A percentile compares a stretch with the other conserved stretches of the same genome.
Evolutionary conservation across 2,329 filamentous ascomycete genomes (phyloP).

Genomic region (Exophiala dermatitidis): DNA sequence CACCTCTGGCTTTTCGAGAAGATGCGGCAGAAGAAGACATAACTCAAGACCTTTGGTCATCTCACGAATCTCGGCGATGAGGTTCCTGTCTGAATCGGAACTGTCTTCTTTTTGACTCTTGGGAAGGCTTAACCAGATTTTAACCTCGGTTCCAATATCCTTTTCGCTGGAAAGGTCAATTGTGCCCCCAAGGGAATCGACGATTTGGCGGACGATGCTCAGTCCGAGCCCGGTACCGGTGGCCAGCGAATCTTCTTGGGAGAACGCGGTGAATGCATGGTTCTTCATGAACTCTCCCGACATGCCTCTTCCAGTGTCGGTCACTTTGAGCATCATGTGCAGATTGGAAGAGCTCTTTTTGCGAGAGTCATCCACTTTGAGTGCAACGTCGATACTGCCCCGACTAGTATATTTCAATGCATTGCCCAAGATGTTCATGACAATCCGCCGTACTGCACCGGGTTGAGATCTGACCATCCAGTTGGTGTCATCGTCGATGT

Average conservation of each 20-base stretch:
- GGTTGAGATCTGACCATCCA: conserved; percentile 53
- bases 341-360: conserved; percentile 30
- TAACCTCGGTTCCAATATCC: conserved; percentile 50
- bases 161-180: conserved; percentile 51
- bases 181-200: conserved; percentile 52
- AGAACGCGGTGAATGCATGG: conserved; percentile 51
- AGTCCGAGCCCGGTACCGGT: conserved; percentile 50
- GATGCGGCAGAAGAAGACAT: conserved; percentile 13
- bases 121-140: conserved; percentile 22
- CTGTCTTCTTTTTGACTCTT: conserved; percentile 1
- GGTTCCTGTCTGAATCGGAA: conserved; percentile 1
- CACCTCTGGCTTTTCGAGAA: background rate
- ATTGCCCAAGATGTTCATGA: conserved; percentile 59
- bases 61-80: conserved; percentile 13
- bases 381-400: conserved; percentile 44
- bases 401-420: conserved; percentile 54
- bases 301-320: conserved; percentile 61
- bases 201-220: conserved; percentile 56
- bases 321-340: conserved; percentile 42
- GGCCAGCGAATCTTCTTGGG: conserved; percentile 55
- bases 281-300: conserved; percentile 54
- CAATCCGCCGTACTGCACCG: conserved; percentile 48
- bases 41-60: conserved; percentile 13
- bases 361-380: conserved; percentile 32
- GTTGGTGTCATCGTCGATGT: conserved; percentile 43